Base-by-base conservation (phyloP, 768 basidiomycete genomes). In the Phlebiopsis gigantea region DNA sequence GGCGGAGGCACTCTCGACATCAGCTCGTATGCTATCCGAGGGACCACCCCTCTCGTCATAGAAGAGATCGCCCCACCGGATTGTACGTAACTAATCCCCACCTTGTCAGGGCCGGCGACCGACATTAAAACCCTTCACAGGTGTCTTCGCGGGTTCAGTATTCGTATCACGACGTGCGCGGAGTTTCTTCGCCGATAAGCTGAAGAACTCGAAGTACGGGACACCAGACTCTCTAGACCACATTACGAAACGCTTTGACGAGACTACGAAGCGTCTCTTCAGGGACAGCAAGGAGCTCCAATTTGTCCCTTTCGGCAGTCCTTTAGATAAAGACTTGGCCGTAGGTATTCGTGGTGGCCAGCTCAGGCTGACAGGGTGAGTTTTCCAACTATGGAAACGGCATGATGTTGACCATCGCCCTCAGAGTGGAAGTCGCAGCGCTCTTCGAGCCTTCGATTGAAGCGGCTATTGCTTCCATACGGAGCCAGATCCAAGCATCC, bases 1-100 rank as follows among this genome's bases (percentile, higher is more conserved):
- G 88, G 88, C 54, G 88, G 88, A 53, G 88, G 88, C 42, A 91
- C 88, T 0, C 77, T 90, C 46, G 88, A 91, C 67, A 87, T 91
- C 62, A 88, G 86, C 60, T 84, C 88, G 4, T 91, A 91, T 61
- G 87, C 83, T 1, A 86, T 90, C 52, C 82, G 83, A 6, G 84
- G 78, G 49, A 83, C 84, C 2, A 69, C 77, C 24, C 88, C 88
- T 0, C 79, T 90, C 15, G 80, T 86, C 15, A 90, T 91, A 62
- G 88, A 91, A 66, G 88, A 91, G 70, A 83, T 90, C 61, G 88
- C 88, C 2, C 88, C 88, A 24, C 87, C 88, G 10, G 88, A 91
- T 69, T 91, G 88, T 87, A 60, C 57, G 82, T 72, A 28, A 30
- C 43, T 17, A 2, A 26, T 30, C 17, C 14, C 21, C 42, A 26